These are phyloP conservation scores for Exophiala sp. DNA, from an alignment of 2,329 filamentous ascomycete genomes.

Conservation along the genomic window DNA sequence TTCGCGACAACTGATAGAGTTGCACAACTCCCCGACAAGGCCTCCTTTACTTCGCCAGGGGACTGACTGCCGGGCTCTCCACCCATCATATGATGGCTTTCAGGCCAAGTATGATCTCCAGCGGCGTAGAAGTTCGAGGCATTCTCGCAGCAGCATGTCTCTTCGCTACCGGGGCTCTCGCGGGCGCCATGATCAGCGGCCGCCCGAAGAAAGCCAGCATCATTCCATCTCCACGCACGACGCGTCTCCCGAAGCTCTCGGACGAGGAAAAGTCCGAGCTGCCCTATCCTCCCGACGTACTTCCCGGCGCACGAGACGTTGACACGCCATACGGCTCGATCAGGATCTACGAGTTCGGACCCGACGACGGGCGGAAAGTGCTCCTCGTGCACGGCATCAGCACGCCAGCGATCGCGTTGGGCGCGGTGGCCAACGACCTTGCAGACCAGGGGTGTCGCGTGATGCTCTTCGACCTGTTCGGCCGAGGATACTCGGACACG, in stretches of 20 bases:
- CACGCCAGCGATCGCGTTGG: constrained; percentile 66
- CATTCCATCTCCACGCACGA: constrained; percentile 34
- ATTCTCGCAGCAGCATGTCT: constrained; percentile 11
- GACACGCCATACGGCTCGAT: constrained; percentile 57
- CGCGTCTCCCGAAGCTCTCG: constrained; percentile 34
- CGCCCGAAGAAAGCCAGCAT: constrained; percentile 5
- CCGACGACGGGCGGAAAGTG: constrained; percentile 63
- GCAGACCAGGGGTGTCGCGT: constrained; percentile 64
- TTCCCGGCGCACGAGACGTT: constrained; percentile 65
- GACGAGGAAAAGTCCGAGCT: constrained; percentile 37
- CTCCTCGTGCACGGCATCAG: constrained; percentile 75
- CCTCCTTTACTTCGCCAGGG: too few relatives aligned
- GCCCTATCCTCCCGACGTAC: constrained; percentile 63
- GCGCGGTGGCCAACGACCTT: constrained; percentile 59
- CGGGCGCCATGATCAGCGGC: constrained; percentile 9
- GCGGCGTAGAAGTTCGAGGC: constrained; percentile 7
- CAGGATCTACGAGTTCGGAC: constrained; percentile 75
- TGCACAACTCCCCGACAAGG: too few relatives aligned
- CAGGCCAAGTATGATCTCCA: constrained; percentile 1
- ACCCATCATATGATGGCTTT: constrained; percentile 9
- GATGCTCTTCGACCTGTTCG: constrained; percentile 66
- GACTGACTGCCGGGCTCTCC: too few relatives aligned
- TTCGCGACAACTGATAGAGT: background rate
- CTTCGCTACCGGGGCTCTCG: constrained; percentile 16
- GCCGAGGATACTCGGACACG: constrained; percentile 69